These are phyloP conservation scores for Aspergillus ochraceoroseus DNA, from an alignment of 2,329 filamentous ascomycete genomes.

Conservation along the genomic window DNA sequence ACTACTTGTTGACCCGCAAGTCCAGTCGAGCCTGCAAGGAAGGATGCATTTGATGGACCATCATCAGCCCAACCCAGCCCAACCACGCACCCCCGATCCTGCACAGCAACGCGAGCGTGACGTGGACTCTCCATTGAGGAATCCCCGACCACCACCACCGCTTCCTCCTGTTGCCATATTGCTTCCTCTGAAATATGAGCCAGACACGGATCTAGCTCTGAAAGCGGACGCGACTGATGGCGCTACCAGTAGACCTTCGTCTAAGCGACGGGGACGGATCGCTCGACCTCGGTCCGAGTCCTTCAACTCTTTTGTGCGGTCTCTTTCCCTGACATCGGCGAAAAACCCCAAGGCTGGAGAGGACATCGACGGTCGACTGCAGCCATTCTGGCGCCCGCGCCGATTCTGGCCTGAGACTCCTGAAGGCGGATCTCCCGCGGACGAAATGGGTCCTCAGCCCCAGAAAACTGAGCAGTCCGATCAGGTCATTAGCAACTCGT, in stretches of 20 bases:
- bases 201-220: constrained; percentile 26
- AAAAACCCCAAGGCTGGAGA: constrained; percentile 43
- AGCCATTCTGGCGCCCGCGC: constrained; percentile 60
- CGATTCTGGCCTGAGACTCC: constrained; percentile 58
- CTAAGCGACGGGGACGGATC: constrained; percentile 37
- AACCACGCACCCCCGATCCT: constrained; percentile 29
- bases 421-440: constrained; percentile 32
- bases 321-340: constrained; percentile 39
- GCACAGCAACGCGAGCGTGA: constrained; percentile 22
- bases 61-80: constrained; percentile 10
- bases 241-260: constrained; percentile 32
- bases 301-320: constrained; percentile 35
- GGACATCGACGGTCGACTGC: constrained; percentile 47
- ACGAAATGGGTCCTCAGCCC: background rate
- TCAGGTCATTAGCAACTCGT: constrained; percentile 52
- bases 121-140: constrained; percentile 55
- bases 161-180: constrained; percentile 56
- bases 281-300: constrained; percentile 41
- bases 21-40: constrained; percentile 29
- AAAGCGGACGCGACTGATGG: constrained; percentile 21
- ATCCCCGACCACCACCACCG: constrained; percentile 54
- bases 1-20: constrained; percentile 56
- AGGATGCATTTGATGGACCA: constrained; percentile 24
- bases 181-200: constrained; percentile 45
- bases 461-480: constrained; percentile 21